Conservation (phyloP, 2,329 filamentous ascomycete genomes). For the Hypoxylon rubiginosum region DNA sequence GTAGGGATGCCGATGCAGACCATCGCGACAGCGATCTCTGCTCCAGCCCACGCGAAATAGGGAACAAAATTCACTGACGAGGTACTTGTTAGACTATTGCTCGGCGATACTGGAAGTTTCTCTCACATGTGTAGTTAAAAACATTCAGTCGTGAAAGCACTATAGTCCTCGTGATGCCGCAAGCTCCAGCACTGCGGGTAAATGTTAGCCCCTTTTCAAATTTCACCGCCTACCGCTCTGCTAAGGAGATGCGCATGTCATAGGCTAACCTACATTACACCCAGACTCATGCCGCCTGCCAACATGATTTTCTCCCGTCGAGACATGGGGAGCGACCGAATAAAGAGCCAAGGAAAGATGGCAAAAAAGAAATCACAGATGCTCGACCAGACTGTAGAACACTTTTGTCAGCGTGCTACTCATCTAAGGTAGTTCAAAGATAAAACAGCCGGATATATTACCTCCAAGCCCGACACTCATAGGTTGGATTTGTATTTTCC, state of each 20-base stretch:
- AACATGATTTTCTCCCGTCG: conserved; percentile 49
- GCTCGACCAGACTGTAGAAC: conserved; percentile 54
- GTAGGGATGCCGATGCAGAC: conserved; percentile 49
- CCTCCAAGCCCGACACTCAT: conserved; percentile 55
- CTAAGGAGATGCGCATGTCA: background rate
- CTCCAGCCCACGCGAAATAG: conserved; percentile 50
- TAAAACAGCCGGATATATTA: conserved; percentile 22
- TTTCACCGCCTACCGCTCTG: background rate
- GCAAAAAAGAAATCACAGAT: conserved; percentile 49
- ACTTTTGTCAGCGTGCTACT: conserved; percentile 45
- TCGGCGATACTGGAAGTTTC: background rate
- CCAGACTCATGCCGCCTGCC: conserved; percentile 48
- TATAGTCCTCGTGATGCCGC: conserved; percentile 51
- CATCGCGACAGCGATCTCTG: conserved; percentile 50
- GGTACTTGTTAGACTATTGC: conserved; percentile 3
- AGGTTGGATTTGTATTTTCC: conserved; percentile 55
- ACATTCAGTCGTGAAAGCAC: conserved; percentile 46
- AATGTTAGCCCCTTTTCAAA: conserved; percentile 15
- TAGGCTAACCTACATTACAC: conserved; percentile 46
- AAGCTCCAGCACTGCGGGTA: conserved; percentile 51
- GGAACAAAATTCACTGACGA: conserved; percentile 50
- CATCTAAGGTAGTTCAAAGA: conserved; percentile 1
- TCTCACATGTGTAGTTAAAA: conserved; percentile 49
- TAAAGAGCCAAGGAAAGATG: conserved; percentile 49
- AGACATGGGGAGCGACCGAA: conserved; percentile 46